Base-by-base conservation (phyloP, 2,329 filamentous ascomycete genomes). In the Amesomyces nigricolor region DNA sequence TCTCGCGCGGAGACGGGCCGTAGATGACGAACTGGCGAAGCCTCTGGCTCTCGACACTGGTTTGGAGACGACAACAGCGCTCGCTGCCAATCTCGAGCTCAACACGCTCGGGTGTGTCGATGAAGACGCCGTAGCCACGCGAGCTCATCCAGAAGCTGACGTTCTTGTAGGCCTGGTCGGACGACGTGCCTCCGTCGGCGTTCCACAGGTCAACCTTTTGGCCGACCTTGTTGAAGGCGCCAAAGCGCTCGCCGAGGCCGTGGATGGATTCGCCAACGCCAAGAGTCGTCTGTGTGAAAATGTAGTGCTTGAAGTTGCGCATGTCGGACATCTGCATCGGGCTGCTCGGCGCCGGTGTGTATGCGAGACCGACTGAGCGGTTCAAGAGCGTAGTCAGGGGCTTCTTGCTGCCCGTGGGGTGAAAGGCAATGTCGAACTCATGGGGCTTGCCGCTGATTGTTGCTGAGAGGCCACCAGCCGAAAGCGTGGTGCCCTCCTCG, bases 21-120 rank as follows among this genome's bases (percentile, higher is more conserved):
- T 88, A 82, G 55, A 91, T 87, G 58, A 90, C 74, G 67, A 86
- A 89, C 75, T 86, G 88, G 70, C 88, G 87, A 49, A 91, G 67
- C 13, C 85, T 74, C 69, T 91, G 86, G 0, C 82, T 83, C 60
- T 85, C 76, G 5, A 90, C 78, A 45, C 80, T 83, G 1, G 85
- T 84, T 70, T 90, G 87, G 4, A 89, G 78, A 50, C 87, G 77
- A 42, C 79, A 85, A 57, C 81, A 84, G n/a, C 87, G 74, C 71
- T 90, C 87, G 61, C 84, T 88, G 3, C 87, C 86, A 56, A 91
- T 77, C 67, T 90, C 87, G 9, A 90, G 73, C 54, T 88, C 86
- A 5, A 90, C 81, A 45, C 78, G 79, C 19, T 86, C 86, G 0
- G 86, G 77, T 5, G 82, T 81, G 65, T 90, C 87, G 57, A 91